Base-by-base conservation (phyloP, 2,329 filamentous ascomycete genomes). In the Botrytis squamosa region DNA sequence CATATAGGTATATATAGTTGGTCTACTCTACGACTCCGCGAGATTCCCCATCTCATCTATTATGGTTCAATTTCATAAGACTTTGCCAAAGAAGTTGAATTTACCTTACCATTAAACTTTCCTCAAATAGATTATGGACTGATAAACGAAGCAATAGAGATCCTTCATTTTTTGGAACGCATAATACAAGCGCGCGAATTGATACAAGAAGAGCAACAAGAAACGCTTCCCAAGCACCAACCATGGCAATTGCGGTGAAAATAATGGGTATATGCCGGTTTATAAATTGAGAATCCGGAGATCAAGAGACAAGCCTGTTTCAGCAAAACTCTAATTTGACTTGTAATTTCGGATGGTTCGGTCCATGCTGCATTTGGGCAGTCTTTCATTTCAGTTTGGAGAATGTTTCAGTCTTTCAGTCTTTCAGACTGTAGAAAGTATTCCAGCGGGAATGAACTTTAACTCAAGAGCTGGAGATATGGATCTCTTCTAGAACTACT, bases 401-500 rank as follows among this genome's bases (percentile, higher is more conserved):
- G 16, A 33, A 40, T 57, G 46, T 55, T 68, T 68, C 49, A 68
- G 25, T 14, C 36, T 29, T 18, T 42, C 16, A 40, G 52, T 14
- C 36, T 29, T 18, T 42, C 16, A 40, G 52, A 7, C 2, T 20
- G 16, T 40, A 22, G 6, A 22, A 42, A 22, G 40, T 25, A 18
- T 12, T 29, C 10, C 8, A 67, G 52, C 7, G 36, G n/a, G 25
- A 55, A 20, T 18, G 29, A 33, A 55, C 25, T 38, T 6, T 36
- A 18, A 57, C 22, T 57, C 49, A 22, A n/a, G 33, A 14, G 20
- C 38, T 68, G 36, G 4, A 33, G 49, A 55, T 57, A 68, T 67
- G 33, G 49, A 68, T n/a, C 36, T 68, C 46, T 55, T 68, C 65
- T 68, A 68, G 65, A 68, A 55, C 65, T 40, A 55, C 65, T 25